Evolutionary conservation across 805 yeast genomes (phyloP).

Genomic region (Pichia nakasei): DNA sequence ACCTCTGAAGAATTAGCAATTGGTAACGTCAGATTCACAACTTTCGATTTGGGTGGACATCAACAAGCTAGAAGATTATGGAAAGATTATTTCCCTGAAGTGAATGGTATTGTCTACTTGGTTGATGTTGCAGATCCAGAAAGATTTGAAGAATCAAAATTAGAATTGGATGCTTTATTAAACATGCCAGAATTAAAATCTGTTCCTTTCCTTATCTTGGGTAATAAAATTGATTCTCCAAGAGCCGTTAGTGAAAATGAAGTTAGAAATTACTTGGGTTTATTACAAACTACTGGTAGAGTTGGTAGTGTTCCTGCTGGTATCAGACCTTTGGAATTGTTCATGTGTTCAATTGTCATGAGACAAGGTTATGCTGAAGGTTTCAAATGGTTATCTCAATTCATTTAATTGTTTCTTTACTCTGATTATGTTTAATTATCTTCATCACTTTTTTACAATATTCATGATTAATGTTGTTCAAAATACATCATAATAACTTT

Average conservation of each 20-base stretch:
- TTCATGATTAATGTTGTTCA: too few relatives aligned
- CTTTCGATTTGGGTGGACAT: conserved; percentile 98
- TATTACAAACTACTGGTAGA: conserved; percentile 86
- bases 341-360: conserved; percentile 97
- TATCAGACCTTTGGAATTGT: conserved; percentile 88
- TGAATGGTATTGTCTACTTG: conserved; percentile 90
- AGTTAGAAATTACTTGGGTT: conserved; percentile 80
- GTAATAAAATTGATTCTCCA: conserved; percentile 94
- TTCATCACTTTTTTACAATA: too few relatives aligned
- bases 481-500: too few relatives aligned
- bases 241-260: conserved; percentile 93
- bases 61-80: conserved; percentile 97
- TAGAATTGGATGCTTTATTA: conserved; percentile 88
- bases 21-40: conserved; percentile 93
- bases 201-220: conserved; percentile 90
- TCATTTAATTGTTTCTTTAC: conserved; percentile 43
- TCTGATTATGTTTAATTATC: neutral
- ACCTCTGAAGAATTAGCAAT: conserved; percentile 97
- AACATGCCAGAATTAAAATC: conserved; percentile 82
- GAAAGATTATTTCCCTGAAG: conserved; percentile 99
- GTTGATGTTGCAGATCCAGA: conserved; percentile 97
- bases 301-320: conserved; percentile 59
- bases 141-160: conserved; percentile 89
- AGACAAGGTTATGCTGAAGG: conserved; percentile 99
- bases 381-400: conserved; percentile 96